Evolutionary conservation across 164 flowering plant species (phyloP), one percentile per base, ranked within the genome.

Genomic region (Umbilicus rupestris): DNA sequence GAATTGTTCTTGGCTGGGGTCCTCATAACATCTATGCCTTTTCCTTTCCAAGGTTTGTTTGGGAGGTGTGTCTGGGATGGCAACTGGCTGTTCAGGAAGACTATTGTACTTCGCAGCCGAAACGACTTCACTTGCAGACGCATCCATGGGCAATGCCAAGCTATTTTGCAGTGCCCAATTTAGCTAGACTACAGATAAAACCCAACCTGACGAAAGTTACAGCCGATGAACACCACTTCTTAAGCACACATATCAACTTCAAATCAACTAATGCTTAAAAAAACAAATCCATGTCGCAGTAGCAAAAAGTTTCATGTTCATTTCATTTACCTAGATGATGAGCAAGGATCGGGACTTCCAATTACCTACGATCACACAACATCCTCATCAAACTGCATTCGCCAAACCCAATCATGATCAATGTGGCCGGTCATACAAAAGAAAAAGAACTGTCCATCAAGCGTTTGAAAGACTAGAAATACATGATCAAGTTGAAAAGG

Each of bases 141-240:
- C 28, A 66, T 90, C 99, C 99, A 95, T 95, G 86, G 93, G 92
- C 95, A 85, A 94, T 78, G 87, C 85, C 44, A 66, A n/a, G 11
- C n/a, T n/a, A n/a, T n/a, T n/a, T 68, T 70, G 88, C 89, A 89
- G 89, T 83, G 90, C 90, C 89, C 88, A 55, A 75, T 16, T 55
- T 73, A 26, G 9, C 64, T 30, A 31, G 6, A 2, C 26, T 2
- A 49, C 0, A n/a, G 6, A 49, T 19, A 49, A n/a, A 49, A 49
- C 55, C 55, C 55, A 49, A 49, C 55, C 26, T 3, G 26, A 5
- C 19, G 24, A 49, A 49, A 49, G 55, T 49, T 44, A 44, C 47
- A 44, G 47, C 12, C 12, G 17, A 45, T 12, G 49, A 1, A 45
- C 49, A 45, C 4, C 14, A 41, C 44, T 45, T 45, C 49, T 45